Conservation (phyloP, 2,329 filamentous ascomycete species). For the Lachnellula arida region DNA sequence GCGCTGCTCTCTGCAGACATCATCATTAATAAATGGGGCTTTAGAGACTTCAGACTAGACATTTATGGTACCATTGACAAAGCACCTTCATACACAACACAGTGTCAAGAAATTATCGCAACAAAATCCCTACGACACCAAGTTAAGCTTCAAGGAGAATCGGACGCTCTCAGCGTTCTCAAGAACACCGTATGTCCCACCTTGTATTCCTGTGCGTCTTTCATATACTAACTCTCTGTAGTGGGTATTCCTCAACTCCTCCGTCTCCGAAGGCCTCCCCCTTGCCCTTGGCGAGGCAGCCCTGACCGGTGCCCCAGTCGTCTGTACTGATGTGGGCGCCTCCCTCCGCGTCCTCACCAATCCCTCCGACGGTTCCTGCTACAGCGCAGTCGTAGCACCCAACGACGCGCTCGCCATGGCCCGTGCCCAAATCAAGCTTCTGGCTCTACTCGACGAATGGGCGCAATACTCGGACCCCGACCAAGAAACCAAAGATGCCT, state of each 20-base stretch:
- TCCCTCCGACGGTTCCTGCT: conserved; percentile 43
- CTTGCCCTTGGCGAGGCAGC: conserved; percentile 56
- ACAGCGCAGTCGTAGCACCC: conserved; percentile 59
- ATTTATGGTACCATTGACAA: conserved; percentile 62
- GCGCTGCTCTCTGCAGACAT: conserved; percentile 60
- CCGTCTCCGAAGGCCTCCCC: conserved; percentile 50
- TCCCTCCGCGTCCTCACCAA: conserved; percentile 53
- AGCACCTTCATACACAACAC: conserved; percentile 55
- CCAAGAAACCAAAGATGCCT: not conserved
- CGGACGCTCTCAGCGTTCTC: conserved; percentile 39
- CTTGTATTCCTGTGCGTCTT: no score
- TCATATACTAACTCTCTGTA: conserved; percentile 16
- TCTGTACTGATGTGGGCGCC: conserved; percentile 52
- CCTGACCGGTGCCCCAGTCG: conserved; percentile 50
- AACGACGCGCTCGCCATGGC: conserved; percentile 58
- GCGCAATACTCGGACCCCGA: conserved; percentile 50
- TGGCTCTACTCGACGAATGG: conserved; percentile 59
- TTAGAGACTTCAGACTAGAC: conserved; percentile 57
- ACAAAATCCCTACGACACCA: conserved; percentile 26
- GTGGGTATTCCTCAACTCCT: conserved; percentile 53
- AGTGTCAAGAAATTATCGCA: conserved; percentile 43
- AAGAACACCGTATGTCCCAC: conserved; percentile 18
- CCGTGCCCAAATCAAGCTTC: conserved; percentile 56
- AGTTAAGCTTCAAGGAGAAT: conserved; percentile 36
- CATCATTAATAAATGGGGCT: conserved; percentile 62